phyloP scores from a whole-genome alignment of 805 yeast genomes.

The Metschnikowia rubicola region DNA sequence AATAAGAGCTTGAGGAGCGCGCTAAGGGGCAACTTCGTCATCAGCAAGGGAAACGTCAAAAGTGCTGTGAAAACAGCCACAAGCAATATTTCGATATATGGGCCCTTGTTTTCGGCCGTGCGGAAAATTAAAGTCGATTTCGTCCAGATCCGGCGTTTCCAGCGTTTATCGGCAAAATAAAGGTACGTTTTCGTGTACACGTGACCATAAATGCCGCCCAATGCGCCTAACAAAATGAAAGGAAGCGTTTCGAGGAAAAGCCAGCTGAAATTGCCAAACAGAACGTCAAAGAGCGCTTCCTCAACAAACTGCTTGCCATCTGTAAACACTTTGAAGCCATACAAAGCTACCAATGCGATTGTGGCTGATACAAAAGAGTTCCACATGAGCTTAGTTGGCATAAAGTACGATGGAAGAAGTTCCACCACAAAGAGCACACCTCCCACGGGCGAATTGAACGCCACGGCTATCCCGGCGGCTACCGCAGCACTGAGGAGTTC shows the following conservation, averaged over 20 bases:
- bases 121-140: conserved; percentile 12
- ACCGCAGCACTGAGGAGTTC: conserved; percentile 71
- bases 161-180: conserved; percentile 20
- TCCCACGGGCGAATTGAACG: conserved; percentile 84
- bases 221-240: conserved; percentile 62
- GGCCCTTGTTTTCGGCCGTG: conserved; percentile 19
- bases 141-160: conserved; percentile 31
- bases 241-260: conserved; percentile 66
- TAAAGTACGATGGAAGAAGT: conserved; percentile 60
- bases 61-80: conserved; percentile 51
- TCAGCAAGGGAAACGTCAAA: conserved; percentile 51
- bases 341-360: conserved; percentile 59
- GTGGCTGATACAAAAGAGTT: conserved; percentile 78
- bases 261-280: conserved; percentile 70
- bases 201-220: conserved; percentile 69
- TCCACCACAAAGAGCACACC: conserved; percentile 81
- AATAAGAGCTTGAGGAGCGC: conserved; percentile 59
- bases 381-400: conserved; percentile 71
- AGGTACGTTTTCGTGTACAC: conserved; percentile 48
- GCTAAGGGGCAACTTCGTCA: conserved; percentile 53
- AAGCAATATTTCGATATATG: conserved; percentile 46
- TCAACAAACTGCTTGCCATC: conserved; percentile 41
- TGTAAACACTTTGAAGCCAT: conserved; percentile 37
- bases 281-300: conserved; percentile 56
- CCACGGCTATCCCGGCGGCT: conserved; percentile 81